Conservation (phyloP, 2,329 filamentous ascomycete species). For the Curvularia spicifera region DNA sequence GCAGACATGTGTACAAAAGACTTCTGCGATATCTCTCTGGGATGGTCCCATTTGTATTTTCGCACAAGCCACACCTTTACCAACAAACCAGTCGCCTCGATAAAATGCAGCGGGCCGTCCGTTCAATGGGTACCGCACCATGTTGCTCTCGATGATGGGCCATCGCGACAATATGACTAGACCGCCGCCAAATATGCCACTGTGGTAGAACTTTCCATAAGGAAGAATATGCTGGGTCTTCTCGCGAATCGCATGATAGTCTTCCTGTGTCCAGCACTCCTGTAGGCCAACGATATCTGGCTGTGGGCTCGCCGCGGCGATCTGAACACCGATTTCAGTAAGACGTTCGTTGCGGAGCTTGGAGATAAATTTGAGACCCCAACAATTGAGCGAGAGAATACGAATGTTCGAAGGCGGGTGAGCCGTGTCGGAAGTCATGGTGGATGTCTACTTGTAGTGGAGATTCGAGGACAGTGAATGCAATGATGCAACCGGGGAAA, state of each 20-base stretch:
- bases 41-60: conserved; percentile 73
- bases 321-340: conserved; percentile 79
- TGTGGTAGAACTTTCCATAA: conserved; percentile 90
- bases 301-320: conserved; percentile 70
- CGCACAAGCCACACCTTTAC: conserved; percentile 89
- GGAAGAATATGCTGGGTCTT: conserved; percentile 78
- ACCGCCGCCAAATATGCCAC: conserved; percentile 87
- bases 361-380: conserved; percentile 89
- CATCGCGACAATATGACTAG: conserved; percentile 88
- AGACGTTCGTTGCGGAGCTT: conserved; percentile 79
- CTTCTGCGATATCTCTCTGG: conserved; percentile 74
- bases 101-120: conserved; percentile 93
- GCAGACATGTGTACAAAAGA: conserved; percentile 86
- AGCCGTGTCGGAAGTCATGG: conserved; percentile 30
- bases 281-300: conserved; percentile 92
- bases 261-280: conserved; percentile 89
- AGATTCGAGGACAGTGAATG: neutral
- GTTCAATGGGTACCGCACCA: conserved; percentile 88
- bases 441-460: neutral
- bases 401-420: conserved; percentile 64
- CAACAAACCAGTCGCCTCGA: conserved; percentile 94
- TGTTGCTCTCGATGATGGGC: conserved; percentile 88
- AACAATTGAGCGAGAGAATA: conserved; percentile 92
- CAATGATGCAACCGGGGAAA: conserved; percentile 29
- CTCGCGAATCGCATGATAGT: conserved; percentile 79